A percentile compares a stretch with the other conserved stretches of the same genome.
Conservation (phyloP, 1,284 basidiomycete genomes). For the Psilocybe mexicana region DNA sequence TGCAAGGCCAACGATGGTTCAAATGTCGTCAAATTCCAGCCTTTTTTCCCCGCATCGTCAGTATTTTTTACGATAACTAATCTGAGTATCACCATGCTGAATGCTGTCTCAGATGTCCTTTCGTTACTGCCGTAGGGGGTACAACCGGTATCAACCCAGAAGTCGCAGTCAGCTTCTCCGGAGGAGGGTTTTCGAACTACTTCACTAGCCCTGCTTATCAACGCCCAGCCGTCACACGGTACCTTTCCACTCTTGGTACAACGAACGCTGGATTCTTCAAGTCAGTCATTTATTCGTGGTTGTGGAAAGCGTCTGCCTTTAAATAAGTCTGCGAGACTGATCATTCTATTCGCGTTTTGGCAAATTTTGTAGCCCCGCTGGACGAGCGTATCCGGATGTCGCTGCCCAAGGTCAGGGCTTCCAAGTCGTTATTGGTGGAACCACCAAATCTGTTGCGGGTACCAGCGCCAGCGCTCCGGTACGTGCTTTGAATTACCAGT, state of each 20-base stretch:
- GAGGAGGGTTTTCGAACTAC: conserved; percentile 67
- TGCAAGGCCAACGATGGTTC: conserved; percentile 61
- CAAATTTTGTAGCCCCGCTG: conserved; percentile 41
- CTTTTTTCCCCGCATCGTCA: conserved; percentile 70
- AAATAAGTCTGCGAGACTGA: no score
- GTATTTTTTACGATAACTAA: conserved; percentile 12
- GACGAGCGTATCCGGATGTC: conserved; percentile 70
- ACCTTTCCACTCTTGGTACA: conserved; percentile 49
- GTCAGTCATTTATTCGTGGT: conserved; percentile 31
- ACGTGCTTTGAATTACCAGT: conserved; percentile 2
- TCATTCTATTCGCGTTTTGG: no score
- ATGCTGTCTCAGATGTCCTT: conserved; percentile 50
- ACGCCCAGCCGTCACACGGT: conserved; percentile 48
- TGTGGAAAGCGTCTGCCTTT: no score
- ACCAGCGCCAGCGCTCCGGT: conserved; percentile 66
- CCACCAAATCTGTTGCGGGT: conserved; percentile 45
- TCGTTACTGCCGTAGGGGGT: conserved; percentile 67
- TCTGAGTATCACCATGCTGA: background rate
- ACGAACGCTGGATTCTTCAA: conserved; percentile 57
- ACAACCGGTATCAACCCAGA: conserved; percentile 53
- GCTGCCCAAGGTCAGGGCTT: conserved; percentile 62
- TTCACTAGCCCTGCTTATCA: conserved; percentile 63
- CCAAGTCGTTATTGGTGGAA: conserved; percentile 58
- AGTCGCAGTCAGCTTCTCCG: conserved; percentile 58
- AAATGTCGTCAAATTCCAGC: conserved; percentile 56